Evolutionary conservation across 2,329 filamentous ascomycete genomes (phyloP).

Genomic region (Paecilomyces sp.): DNA sequence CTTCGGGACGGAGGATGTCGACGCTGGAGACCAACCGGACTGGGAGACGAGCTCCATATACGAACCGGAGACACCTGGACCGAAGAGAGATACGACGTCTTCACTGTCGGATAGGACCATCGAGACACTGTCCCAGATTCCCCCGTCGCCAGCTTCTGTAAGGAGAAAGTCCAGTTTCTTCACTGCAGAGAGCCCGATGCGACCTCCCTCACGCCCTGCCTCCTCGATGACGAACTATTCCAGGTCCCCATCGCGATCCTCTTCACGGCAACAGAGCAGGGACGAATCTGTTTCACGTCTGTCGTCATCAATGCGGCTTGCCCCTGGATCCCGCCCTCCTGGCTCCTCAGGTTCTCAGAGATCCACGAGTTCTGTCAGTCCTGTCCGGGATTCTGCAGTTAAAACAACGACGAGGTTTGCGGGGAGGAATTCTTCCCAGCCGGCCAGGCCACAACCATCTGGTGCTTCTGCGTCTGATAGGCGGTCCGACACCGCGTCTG

Average conservation of each 20-base stretch:
- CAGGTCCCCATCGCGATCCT: slow-evolving; percentile 29
- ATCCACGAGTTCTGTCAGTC: slow-evolving; percentile 3
- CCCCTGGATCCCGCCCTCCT: slow-evolving; percentile 24
- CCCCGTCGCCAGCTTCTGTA: slow-evolving; percentile 65
- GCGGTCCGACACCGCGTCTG: slow-evolving; percentile 9
- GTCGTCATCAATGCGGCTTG: slow-evolving; percentile 23
- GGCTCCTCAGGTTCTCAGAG: slow-evolving; percentile 14
- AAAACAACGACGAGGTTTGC: neutral
- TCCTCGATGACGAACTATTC: slow-evolving; percentile 48
- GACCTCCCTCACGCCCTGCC: slow-evolving; percentile 57
- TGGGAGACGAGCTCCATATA: slow-evolving; percentile 12
- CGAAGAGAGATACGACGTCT: slow-evolving; percentile 15
- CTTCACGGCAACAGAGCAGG: slow-evolving; percentile 45
- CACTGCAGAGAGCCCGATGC: slow-evolving; percentile 53
- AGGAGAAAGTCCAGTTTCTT: slow-evolving; percentile 68
- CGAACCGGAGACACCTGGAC: slow-evolving; percentile 16
- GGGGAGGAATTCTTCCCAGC: slow-evolving; percentile 10
- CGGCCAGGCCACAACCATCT: slow-evolving; percentile 6
- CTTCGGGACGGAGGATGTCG: slow-evolving; percentile 7
- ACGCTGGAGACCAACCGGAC: slow-evolving; percentile 5
- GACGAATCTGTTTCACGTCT: slow-evolving; percentile 42
- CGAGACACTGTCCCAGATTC: slow-evolving; percentile 71
- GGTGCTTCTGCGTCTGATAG: slow-evolving; percentile 6
- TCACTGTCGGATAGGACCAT: slow-evolving; percentile 72
- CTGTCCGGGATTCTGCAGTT: neutral